These are phyloP conservation scores for Stachybotrys echinatus DNA, from an alignment of 2,329 filamentous ascomycete species.

Conservation along the genomic window DNA sequence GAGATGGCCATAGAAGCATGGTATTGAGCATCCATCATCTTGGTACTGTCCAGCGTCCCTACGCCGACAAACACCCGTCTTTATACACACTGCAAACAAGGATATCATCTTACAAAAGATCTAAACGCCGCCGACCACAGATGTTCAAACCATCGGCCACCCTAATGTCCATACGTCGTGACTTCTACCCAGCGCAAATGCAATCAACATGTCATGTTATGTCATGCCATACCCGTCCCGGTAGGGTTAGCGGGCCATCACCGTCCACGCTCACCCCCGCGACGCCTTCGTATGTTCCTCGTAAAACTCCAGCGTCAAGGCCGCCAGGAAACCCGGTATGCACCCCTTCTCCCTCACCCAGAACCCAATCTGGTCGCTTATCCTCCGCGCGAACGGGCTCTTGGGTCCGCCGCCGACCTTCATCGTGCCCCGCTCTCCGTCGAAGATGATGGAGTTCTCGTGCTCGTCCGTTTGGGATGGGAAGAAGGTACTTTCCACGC, in stretches of 20 bases:
- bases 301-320: slow-evolving; percentile 88
- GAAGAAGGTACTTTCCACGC: slow-evolving; percentile 81
- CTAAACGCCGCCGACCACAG: not conserved
- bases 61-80: no score
- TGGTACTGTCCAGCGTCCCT: no score
- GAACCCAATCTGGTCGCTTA: slow-evolving; percentile 82
- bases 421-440: slow-evolving; percentile 94
- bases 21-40: no score
- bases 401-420: slow-evolving; percentile 89
- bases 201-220: no score
- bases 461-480: slow-evolving; percentile 64
- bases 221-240: no score
- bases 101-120: not conserved
- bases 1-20: no score
- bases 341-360: slow-evolving; percentile 94
- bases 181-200: no score
- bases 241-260: no score
- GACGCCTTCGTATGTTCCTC: slow-evolving; percentile 51
- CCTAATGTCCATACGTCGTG: no score
- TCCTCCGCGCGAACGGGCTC: slow-evolving; percentile 80
- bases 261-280: no score
- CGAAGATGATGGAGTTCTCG: slow-evolving; percentile 74
- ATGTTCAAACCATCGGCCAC: not conserved
- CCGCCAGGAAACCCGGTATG: slow-evolving; percentile 88
- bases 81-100: not conserved